A percentile compares a stretch with the other conserved stretches of the same genome.
Conservation (phyloP, 345 rosid species). For the Eucalyptus victrix region DNA sequence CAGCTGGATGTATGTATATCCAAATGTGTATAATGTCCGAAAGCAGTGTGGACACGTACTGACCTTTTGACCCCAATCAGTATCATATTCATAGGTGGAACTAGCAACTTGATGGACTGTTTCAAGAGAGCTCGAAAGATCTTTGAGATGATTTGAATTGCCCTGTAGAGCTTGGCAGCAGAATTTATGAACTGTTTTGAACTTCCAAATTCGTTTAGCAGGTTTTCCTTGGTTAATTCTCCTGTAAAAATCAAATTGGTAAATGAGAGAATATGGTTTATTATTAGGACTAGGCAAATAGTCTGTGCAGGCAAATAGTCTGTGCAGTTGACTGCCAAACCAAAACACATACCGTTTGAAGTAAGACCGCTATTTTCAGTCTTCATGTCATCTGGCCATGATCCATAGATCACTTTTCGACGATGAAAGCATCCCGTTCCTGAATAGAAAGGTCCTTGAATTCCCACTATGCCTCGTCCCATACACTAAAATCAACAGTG, state of each 20-base stretch:
- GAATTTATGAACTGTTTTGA: constrained; percentile 29
- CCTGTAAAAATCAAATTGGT: not conserved
- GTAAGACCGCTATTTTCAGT: not conserved
- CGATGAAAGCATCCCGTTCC: constrained; percentile 69
- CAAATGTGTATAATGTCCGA: not conserved
- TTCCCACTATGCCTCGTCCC: constrained; percentile 31
- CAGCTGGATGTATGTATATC: not conserved
- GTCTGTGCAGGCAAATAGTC: not conserved
- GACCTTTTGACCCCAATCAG: constrained; percentile 53
- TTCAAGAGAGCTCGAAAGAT: not conserved
- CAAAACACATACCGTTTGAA: not conserved
- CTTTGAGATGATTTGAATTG: not conserved
- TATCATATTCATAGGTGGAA: constrained; percentile 33
- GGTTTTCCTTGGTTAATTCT: not conserved
- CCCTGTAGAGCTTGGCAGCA: constrained; percentile 30
- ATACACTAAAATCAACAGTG: not conserved
- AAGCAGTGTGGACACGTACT: not conserved
- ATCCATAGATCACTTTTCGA: constrained; percentile 54
- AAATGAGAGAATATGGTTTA: not conserved
- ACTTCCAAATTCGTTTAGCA: constrained; percentile 22
- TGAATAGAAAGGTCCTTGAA: constrained; percentile 40
- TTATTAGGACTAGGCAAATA: not conserved
- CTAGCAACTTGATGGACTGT: constrained; percentile 29
- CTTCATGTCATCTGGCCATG: constrained; percentile 10
- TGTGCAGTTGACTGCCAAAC: not conserved